These are phyloP conservation scores for Sporobolomyces phaffii DNA, from an alignment of 768 basidiomycete genomes.

Conservation along the genomic window DNA sequence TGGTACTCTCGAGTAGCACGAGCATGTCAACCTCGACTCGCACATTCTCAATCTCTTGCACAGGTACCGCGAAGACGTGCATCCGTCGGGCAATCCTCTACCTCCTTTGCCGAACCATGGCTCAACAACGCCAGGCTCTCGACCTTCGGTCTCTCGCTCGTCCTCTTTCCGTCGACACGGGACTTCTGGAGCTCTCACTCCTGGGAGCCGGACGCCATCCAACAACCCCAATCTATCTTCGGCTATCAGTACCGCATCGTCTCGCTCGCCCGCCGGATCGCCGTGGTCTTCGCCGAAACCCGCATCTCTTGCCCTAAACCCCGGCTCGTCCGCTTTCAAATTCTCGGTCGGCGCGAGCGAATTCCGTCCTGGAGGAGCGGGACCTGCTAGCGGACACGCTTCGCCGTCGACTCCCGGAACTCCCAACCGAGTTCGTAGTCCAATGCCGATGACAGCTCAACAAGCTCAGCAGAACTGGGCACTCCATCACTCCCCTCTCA, in stretches of 20 bases:
- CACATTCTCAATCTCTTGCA: slow-evolving; percentile 34
- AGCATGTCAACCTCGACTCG: slow-evolving; percentile 25
- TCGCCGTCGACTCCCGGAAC: slow-evolving; percentile 20
- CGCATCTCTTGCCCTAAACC: slow-evolving; percentile 13
- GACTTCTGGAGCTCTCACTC: slow-evolving; percentile 14
- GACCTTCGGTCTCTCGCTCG: slow-evolving; percentile 34
- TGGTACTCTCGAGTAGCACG: neutral
- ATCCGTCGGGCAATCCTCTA: slow-evolving; percentile 33
- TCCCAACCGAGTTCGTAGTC: slow-evolving; percentile 23
- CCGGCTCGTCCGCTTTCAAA: slow-evolving; percentile 30
- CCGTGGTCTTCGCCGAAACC: slow-evolving; percentile 24
- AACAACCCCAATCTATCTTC: slow-evolving; percentile 9
- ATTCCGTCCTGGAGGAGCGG: slow-evolving; percentile 22
- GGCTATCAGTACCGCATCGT: neutral
- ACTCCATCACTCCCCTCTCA: slow-evolving; percentile 31
- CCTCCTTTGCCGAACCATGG: slow-evolving; percentile 36
- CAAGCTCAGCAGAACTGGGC: slow-evolving; percentile 37
- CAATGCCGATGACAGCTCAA: slow-evolving; percentile 31
- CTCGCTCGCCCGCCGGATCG: slow-evolving; percentile 27
- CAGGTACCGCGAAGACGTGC: slow-evolving; percentile 32
- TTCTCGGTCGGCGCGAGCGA: slow-evolving; percentile 35
- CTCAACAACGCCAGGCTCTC: slow-evolving; percentile 25
- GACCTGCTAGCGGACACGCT: neutral
- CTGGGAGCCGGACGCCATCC: slow-evolving; percentile 10
- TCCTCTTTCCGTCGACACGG: slow-evolving; percentile 28